Percentiles rank a stretch among this genome's conserved stretches.
phyloP scores from a whole-genome alignment of 148 eudicot species.

The Camellia lanceoleosa region DNA sequence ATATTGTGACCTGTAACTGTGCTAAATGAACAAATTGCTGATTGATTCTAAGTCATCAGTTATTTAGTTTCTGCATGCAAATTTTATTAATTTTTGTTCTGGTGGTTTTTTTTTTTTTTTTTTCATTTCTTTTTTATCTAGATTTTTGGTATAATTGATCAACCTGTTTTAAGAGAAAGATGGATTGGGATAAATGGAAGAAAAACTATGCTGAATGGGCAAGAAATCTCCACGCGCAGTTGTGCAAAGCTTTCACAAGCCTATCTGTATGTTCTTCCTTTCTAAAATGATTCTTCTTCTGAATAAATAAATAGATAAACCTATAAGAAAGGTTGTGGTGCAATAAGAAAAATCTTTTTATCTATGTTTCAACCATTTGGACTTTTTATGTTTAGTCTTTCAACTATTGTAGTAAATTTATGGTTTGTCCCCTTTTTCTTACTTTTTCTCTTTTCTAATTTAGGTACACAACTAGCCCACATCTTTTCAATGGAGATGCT shows the following conservation, averaged over 20 bases:
- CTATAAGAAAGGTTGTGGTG: neutral
- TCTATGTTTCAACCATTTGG: neutral
- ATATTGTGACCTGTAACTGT: neutral
- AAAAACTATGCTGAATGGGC: constrained; percentile 69
- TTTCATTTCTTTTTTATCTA: constrained; percentile 19
- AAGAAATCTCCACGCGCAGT: constrained; percentile 72
- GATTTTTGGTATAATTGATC: constrained; percentile 91
- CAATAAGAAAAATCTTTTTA: neutral
- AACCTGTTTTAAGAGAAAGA: constrained; percentile 81
- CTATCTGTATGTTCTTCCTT: constrained; percentile 55
- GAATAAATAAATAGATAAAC: neutral
- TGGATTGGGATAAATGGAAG: constrained; percentile 85
- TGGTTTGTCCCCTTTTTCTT: neutral
- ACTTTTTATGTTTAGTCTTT: neutral
- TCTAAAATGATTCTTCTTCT: neutral
- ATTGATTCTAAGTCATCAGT: neutral
- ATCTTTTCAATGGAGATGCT: constrained; percentile 73
- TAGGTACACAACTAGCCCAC: constrained; percentile 98
- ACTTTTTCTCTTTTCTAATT: constrained; percentile 23
- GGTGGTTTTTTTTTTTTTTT: neutral
- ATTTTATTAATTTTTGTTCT: neutral
- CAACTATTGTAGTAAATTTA: neutral
- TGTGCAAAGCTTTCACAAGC: constrained; percentile 77
- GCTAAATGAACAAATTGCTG: neutral
- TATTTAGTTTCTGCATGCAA: neutral